A percentile compares a stretch with the other conserved stretches of the same genome.
Evolutionary conservation across 148 eudicot genomes (phyloP).

Genomic region (Persicaria tinctoria): DNA sequence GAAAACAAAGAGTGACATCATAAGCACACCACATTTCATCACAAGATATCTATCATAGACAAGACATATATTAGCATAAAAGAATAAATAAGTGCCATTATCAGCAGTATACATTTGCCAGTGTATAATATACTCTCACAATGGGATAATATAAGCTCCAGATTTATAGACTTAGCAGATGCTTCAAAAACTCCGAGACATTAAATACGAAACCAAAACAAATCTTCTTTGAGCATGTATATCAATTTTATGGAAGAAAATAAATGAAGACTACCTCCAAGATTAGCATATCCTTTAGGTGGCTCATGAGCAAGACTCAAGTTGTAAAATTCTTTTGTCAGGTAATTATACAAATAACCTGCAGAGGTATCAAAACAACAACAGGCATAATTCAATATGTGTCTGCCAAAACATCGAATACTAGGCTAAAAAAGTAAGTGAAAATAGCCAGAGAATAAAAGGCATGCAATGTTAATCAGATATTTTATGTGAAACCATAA

Average conservation of each 20-base stretch:
- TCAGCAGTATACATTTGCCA: neutral
- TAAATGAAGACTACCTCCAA: no score
- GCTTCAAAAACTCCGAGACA: neutral
- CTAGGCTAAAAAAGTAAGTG: no score
- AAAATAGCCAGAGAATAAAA: no score
- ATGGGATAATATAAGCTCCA: neutral
- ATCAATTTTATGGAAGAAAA: neutral
- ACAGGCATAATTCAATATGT: no score
- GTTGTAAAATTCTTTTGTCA: no score
- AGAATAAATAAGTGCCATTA: neutral
- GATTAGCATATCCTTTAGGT: no score
- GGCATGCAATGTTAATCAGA: no score
- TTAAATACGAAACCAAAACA: neutral
- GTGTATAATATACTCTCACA: neutral
- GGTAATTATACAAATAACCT: no score
- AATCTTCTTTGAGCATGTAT: neutral
- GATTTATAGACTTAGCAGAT: neutral
- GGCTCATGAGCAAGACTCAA: no score
- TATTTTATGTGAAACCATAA: no score
- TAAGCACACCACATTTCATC: conserved; percentile 91
- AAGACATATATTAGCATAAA: neutral
- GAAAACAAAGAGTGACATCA: conserved; percentile 99
- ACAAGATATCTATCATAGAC: conserved; percentile 79
- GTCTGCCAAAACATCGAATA: no score
- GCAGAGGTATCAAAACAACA: no score